These are phyloP conservation scores for Boletus rufocinnamomeus DNA, from an alignment of 768 basidiomycete genomes.

Conservation along the genomic window DNA sequence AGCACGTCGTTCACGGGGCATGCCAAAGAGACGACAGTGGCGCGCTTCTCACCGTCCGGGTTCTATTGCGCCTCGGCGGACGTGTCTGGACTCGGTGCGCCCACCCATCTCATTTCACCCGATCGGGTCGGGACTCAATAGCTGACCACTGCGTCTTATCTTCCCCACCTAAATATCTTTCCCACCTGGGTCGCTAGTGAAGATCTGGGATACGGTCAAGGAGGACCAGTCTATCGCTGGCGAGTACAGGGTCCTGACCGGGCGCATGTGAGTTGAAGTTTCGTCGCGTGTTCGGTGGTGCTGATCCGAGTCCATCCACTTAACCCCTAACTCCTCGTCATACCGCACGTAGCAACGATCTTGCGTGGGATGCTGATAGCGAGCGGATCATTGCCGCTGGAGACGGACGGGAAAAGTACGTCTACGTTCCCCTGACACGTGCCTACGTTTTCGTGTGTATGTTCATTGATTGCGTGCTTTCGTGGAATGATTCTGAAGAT, in stretches of 20 bases:
- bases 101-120: neutral
- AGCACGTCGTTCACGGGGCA: constrained; percentile 77
- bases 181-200: constrained; percentile 47
- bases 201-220: constrained; percentile 92
- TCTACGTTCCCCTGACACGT: neutral
- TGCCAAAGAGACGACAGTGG: constrained; percentile 82
- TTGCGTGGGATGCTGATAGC: constrained; percentile 95
- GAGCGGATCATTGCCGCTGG: constrained; percentile 96
- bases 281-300: neutral
- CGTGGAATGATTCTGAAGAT: constrained; percentile 43
- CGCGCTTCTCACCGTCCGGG: constrained; percentile 89
- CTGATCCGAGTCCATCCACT: neutral
- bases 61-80: constrained; percentile 96
- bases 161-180: neutral
- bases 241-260: constrained; percentile 75
- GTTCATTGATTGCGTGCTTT: neutral
- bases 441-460: neutral
- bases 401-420: constrained; percentile 85
- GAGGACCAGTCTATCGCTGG: constrained; percentile 81
- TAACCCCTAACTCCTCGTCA: neutral
- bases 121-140: neutral
- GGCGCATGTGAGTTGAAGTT: constrained; percentile 55
- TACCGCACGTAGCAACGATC: constrained; percentile 68
- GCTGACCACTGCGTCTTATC: neutral
- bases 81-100: constrained; percentile 71